Evolutionary conservation across 441 rosid genomes (phyloP), one percentile per base, ranked within the genome.

Genomic region (Syzygium syzygioides): DNA sequence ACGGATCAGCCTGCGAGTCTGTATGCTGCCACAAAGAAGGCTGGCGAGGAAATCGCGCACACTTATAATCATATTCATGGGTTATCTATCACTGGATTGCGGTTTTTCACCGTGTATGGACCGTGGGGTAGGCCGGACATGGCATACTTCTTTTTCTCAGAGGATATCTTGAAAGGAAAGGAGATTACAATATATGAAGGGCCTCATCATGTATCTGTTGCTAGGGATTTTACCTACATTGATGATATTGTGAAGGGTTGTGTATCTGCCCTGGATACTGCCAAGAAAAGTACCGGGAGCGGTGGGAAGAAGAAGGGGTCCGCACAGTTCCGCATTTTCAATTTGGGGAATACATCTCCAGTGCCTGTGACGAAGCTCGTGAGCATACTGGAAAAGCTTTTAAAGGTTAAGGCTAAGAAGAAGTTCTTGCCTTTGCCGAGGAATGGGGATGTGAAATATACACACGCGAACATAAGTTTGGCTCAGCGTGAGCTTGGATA

Each of bases 21-120:
- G 56, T 87, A 87, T 30, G 89, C 89, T 54, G 89, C 89, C 86
- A 28, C 89, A 55, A 87, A 87, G 89, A 87, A 87, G 79, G 89
- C 89, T 26, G 89, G 89, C 60, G 89, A 87, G 89, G 89, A 87
- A 37, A 87, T 87, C 53, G 89, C 89, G 14, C 89, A 87, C 26
- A 80, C 89, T 57, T 87, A 87, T 54, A 87, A 87, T 80, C 89
- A 87, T 66, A 87, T 87, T 37, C 80, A 87, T 28, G 89, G 89
- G 54, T 53, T 87, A 45, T 87, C 89, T 34, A 79, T 87, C 56
- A 87, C 89, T 56, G 89, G 89, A 52, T 53, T 87, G 23, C 85
- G 89, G 71, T 87, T 87, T 55, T 87, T 87, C 62, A 87, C 89
- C 10, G 89, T 87, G 7, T 87, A 87, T 30, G 89, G 89, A 55